A percentile compares a stretch with the other conserved stretches of the same genome.
phyloP scores from a whole-genome alignment of 441 rosid species.

The Erysimum cheiri region DNA sequence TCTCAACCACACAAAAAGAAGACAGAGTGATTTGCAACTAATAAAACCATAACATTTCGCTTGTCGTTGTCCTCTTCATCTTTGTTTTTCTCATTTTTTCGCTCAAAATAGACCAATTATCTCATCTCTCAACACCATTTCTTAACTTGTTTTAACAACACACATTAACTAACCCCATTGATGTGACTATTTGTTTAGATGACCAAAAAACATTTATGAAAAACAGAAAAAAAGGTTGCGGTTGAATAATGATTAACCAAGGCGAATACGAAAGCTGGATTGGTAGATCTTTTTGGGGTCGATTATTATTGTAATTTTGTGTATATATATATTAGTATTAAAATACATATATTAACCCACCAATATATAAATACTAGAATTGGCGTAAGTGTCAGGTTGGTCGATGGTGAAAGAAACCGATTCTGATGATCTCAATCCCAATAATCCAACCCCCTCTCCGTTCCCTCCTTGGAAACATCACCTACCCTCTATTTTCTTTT shows the following conservation, averaged over 20 bases:
- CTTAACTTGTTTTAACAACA: constrained; percentile 28
- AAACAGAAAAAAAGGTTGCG: neutral
- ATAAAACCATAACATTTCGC: constrained; percentile 41
- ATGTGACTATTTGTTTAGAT: constrained; percentile 31
- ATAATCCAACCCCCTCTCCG: constrained; percentile 32
- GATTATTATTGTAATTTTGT: constrained; percentile 15
- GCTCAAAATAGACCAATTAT: constrained; percentile 8
- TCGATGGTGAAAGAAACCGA: constrained; percentile 38
- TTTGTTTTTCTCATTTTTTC: neutral
- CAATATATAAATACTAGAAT: neutral
- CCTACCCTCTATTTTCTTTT: constrained; percentile 9
- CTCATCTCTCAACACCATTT: constrained; percentile 6
- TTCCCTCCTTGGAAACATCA: constrained; percentile 46
- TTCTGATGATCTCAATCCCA: constrained; percentile 43
- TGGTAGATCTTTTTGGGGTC: neutral
- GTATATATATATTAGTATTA: neutral
- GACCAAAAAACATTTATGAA: constrained; percentile 2
- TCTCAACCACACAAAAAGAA: constrained; percentile 38
- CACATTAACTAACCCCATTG: constrained; percentile 29
- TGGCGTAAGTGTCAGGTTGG: constrained; percentile 30
- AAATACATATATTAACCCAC: neutral
- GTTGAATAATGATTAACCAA: constrained; percentile 19
- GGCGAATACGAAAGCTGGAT: constrained; percentile 13
- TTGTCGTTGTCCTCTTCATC: constrained; percentile 39
- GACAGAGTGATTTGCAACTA: constrained; percentile 41